Percentiles rank a stretch among this genome's conserved stretches.
These are phyloP conservation scores for Solanum bulbocastanum DNA, from an alignment of 257 asterid genomes.

Conservation along the genomic window DNA sequence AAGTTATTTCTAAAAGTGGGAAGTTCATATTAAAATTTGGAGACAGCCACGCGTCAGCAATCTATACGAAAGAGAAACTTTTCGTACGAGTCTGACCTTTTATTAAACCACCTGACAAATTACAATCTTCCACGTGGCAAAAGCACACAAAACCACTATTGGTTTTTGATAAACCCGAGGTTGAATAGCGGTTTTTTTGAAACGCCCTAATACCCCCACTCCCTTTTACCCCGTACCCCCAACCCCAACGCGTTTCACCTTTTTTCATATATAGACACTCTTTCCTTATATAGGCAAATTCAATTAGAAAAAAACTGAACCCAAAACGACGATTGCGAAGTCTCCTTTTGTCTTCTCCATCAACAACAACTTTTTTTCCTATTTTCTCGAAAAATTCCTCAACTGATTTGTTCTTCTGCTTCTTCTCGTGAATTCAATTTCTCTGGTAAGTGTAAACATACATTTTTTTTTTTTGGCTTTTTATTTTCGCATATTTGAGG, in stretches of 20 bases:
- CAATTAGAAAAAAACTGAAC: conserved; percentile 8
- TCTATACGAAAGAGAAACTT: conserved; percentile 19
- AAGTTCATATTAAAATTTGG: not conserved
- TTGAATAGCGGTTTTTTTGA: not conserved
- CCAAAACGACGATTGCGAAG: conserved; percentile 9
- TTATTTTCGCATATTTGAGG: not conserved
- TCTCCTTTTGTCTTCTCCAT: conserved; percentile 27
- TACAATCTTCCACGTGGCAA: not conserved
- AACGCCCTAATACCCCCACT: not conserved
- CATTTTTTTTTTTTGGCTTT: not conserved
- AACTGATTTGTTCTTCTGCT: not conserved
- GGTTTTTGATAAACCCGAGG: not conserved
- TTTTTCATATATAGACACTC: conserved; percentile 8
- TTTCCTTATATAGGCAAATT: conserved; percentile 25
- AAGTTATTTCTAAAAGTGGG: conserved; percentile 14
- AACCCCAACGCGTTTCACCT: not conserved
- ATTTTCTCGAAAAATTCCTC: not conserved
- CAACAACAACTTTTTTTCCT: not conserved
- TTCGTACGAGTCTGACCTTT: not conserved
- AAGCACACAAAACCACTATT: not conserved
- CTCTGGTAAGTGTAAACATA: not conserved
- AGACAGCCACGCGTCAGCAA: conserved; percentile 18
- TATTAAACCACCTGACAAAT: not conserved
- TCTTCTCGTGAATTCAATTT: not conserved
- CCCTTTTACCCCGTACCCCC: not conserved